Conservation (phyloP, 139 green algal genomes). For the Parachlorella kessleri region DNA sequence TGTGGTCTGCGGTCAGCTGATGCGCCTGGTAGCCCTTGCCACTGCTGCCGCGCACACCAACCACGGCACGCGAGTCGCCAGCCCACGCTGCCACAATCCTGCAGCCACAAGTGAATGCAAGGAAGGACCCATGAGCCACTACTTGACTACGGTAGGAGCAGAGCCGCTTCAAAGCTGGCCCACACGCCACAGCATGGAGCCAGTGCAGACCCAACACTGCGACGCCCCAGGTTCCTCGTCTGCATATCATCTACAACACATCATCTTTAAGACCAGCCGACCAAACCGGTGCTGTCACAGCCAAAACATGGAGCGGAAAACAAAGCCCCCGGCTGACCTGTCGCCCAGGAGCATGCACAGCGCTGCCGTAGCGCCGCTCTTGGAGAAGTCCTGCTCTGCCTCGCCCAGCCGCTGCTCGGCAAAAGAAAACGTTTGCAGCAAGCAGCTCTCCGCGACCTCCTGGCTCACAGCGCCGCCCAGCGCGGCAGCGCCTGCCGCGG, state of each 20-base stretch:
- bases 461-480: not conserved
- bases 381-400: constrained; percentile 19
- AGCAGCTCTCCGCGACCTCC: not conserved
- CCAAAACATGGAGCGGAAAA: not conserved
- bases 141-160: no score
- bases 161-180: no score
- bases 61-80: constrained; percentile 57
- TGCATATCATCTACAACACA: no score
- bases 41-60: constrained; percentile 21
- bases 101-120: not conserved
- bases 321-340: not conserved
- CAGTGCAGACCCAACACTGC: no score
- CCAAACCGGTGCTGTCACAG: not conserved
- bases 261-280: not conserved
- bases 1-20: constrained; percentile 61
- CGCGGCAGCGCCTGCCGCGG: no score
- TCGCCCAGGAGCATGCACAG: constrained; percentile 29
- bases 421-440: constrained; percentile 6
- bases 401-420: constrained; percentile 7
- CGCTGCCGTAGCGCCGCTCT: constrained; percentile 46
- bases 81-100: constrained; percentile 47
- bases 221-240: no score
- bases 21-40: not conserved
- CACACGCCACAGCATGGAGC: no score
- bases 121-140: no score